phyloP scores from a whole-genome alignment of 805 yeast genomes.

The Candida pseudoglaebosa region DNA sequence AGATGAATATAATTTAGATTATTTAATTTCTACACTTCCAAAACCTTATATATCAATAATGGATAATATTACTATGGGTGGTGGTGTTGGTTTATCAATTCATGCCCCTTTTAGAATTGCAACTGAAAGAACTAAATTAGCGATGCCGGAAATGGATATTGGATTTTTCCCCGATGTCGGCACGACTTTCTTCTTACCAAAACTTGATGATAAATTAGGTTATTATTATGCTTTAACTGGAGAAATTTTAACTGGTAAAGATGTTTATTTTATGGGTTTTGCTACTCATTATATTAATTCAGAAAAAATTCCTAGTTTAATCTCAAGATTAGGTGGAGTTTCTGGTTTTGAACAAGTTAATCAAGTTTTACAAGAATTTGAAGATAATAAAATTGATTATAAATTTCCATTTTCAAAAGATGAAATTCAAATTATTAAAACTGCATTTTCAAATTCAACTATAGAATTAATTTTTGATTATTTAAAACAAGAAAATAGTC shows the following conservation, averaged over 20 bases:
- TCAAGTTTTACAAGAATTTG: conserved; percentile 73
- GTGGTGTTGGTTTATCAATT: conserved; percentile 89
- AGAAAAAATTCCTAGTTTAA: conserved; percentile 56
- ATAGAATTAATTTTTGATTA: conserved; percentile 55
- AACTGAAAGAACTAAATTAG: conserved; percentile 85
- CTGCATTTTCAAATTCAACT: conserved; percentile 52
- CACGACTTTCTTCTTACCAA: conserved; percentile 81
- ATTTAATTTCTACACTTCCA: conserved; percentile 70
- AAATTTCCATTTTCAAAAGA: conserved; percentile 53
- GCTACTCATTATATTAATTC: conserved; percentile 88
- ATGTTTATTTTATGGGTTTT: conserved; percentile 76
- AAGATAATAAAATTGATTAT: conserved; percentile 55
- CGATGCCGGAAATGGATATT: conserved; percentile 98
- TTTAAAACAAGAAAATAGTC: conserved; percentile 51
- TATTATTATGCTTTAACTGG: conserved; percentile 86
- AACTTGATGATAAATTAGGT: conserved; percentile 78
- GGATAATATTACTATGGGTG: conserved; percentile 97
- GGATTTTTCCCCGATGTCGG: conserved; percentile 98
- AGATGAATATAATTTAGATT: conserved; percentile 77
- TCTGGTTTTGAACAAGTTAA: conserved; percentile 59
- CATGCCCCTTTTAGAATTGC: conserved; percentile 92
- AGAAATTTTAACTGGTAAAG: conserved; percentile 69
- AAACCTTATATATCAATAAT: conserved; percentile 84
- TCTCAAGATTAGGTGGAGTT: conserved; percentile 61
- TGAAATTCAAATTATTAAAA: conserved; percentile 62